Percentiles rank a stretch among this genome's conserved stretches.
These are phyloP conservation scores for Paxillus involutus DNA, from an alignment of 768 basidiomycete species.

Conservation along the genomic window DNA sequence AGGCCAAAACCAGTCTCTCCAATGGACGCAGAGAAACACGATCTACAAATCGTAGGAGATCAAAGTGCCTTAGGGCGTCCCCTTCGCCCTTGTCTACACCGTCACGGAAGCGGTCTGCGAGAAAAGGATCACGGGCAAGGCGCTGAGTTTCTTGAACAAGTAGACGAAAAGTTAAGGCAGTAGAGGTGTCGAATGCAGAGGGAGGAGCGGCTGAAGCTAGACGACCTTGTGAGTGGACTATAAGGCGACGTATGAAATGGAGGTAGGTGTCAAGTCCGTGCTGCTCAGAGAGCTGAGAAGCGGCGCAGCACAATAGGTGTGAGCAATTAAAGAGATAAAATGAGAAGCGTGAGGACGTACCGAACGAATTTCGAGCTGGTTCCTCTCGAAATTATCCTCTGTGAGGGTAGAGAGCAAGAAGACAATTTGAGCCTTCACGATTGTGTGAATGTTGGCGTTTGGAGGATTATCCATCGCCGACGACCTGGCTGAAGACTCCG, in stretches of 20 bases:
- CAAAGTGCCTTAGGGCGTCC: conserved; percentile 79
- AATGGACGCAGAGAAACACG: conserved; percentile 78
- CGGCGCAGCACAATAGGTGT: conserved; percentile 11
- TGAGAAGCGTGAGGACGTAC: conserved; percentile 49
- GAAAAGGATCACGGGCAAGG: conserved; percentile 85
- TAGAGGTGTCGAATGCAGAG: conserved; percentile 70
- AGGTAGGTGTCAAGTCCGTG: conserved; percentile 97
- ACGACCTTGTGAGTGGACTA: conserved; percentile 81
- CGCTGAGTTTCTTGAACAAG: conserved; percentile 87
- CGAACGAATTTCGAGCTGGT: conserved; percentile 91
- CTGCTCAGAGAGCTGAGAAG: conserved; percentile 84
- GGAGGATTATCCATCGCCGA: conserved; percentile 86
- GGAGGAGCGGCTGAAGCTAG: conserved; percentile 59
- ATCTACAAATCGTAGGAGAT: conserved; percentile 80
- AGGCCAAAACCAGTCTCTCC: conserved; percentile 75
- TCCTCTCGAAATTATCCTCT: conserved; percentile 95
- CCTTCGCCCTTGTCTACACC: conserved; percentile 88
- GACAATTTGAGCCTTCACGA: conserved; percentile 96
- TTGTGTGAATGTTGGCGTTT: conserved; percentile 84
- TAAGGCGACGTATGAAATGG: conserved; percentile 95
- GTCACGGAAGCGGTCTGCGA: conserved; percentile 88
- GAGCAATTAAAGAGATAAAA: conserved; percentile 9
- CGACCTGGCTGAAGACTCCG: conserved; percentile 73
- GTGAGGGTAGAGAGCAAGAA: conserved; percentile 95
- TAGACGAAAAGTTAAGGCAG: conserved; percentile 78